Conservation (phyloP, 768 basidiomycete species). For the Chalciporus chontae region DNA sequence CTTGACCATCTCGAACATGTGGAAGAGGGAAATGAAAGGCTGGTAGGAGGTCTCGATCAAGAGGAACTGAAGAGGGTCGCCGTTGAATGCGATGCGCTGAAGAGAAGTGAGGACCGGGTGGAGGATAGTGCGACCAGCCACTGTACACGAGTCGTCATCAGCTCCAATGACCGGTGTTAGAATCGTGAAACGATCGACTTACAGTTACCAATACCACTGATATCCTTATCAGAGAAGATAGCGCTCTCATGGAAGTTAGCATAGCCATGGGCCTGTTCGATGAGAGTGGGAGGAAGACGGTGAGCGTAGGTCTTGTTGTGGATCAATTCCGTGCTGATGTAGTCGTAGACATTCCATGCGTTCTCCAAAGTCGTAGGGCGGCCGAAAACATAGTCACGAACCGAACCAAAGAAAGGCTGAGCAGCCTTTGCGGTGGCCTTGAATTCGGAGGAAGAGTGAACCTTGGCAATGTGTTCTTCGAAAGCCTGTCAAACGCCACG, state of each 20-base stretch:
- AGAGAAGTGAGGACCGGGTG: conserved; percentile 69
- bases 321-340: conserved; percentile 65
- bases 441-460: conserved; percentile 65
- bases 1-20: conserved; percentile 61
- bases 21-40: conserved; percentile 87
- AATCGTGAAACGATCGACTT: conserved; percentile 28
- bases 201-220: conserved; percentile 77
- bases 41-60: conserved; percentile 83
- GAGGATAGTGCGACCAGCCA: conserved; percentile 79
- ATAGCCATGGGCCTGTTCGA: conserved; percentile 69
- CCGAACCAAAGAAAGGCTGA: conserved; percentile 58
- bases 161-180: not conserved
- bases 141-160: conserved; percentile 35
- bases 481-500: conserved; percentile 45
- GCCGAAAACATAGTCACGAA: conserved; percentile 72
- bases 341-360: conserved; percentile 79
- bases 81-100: conserved; percentile 74
- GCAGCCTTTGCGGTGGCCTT: conserved; percentile 56
- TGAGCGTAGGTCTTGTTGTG: conserved; percentile 83
- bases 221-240: conserved; percentile 62
- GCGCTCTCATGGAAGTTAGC: conserved; percentile 80
- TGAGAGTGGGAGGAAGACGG: conserved; percentile 73
- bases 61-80: conserved; percentile 76
- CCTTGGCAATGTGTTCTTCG: conserved; percentile 55
- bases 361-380: conserved; percentile 65